Evolutionary conservation across 768 basidiomycete genomes (phyloP).

Genomic region (Sistotremastrum niveocremeum): DNA sequence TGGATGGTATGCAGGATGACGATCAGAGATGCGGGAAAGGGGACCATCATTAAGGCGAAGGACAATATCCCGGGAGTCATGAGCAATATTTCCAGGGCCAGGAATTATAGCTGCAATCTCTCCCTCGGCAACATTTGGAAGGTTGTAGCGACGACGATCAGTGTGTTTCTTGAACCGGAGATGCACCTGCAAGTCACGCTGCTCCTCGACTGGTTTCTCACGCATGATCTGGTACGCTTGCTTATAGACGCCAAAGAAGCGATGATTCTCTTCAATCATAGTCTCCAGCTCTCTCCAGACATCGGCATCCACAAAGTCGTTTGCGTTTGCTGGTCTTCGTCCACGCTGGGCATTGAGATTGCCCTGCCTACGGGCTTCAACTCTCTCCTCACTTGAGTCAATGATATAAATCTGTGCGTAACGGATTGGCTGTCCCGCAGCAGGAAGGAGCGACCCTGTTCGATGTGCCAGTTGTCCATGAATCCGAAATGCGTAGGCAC

Average conservation of each 20-base stretch:
- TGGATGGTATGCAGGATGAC: constrained; percentile 21
- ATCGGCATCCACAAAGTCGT: too few relatives aligned
- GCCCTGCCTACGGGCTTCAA: too few relatives aligned
- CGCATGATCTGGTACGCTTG: constrained; percentile 8
- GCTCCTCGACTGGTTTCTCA: too few relatives aligned
- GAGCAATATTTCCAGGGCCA: constrained; percentile 12
- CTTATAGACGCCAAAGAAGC: constrained; percentile 4
- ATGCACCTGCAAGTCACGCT: constrained; percentile 2
- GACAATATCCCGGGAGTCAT: constrained; percentile 22
- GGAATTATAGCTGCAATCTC: constrained; percentile 32
- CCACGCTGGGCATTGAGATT: too few relatives aligned
- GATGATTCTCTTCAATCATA: constrained; percentile 5
- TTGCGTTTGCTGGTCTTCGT: too few relatives aligned
- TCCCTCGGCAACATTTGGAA: constrained; percentile 26
- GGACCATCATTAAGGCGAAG: constrained; percentile 13
- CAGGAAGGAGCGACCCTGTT: constrained; percentile 20
- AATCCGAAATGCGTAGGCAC: constrained; percentile 22
- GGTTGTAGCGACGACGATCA: constrained; percentile 28
- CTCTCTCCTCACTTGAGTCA: constrained; percentile 23
- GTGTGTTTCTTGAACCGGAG: constrained; percentile 3
- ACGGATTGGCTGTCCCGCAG: constrained; percentile 7
- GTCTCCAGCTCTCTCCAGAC: too few relatives aligned
- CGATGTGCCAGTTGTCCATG: constrained; percentile 24
- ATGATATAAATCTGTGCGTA: constrained; percentile 31
- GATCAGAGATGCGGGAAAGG: constrained; percentile 20